Evolutionary conservation across 2,329 filamentous ascomycete genomes (phyloP), one percentile per base, ranked within the genome.

Genomic region (Tricladium varicosporioides): DNA sequence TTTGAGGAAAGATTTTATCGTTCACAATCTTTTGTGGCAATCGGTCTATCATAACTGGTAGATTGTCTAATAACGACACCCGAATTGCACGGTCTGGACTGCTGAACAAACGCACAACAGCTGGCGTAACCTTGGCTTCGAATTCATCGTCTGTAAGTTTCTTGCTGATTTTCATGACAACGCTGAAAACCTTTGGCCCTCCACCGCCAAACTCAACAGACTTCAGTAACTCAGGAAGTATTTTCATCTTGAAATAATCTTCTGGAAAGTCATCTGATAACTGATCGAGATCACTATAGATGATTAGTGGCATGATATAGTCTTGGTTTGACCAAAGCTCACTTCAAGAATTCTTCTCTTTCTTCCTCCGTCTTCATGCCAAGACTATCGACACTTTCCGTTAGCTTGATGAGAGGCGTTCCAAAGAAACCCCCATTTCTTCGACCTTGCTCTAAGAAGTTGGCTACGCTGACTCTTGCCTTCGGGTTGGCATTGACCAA

Each of bases 161-260:
- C 5, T 86, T 78, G 3, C 91, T 86, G 65, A 99, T 97, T 69
- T 96, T 96, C 78, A 97, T 85, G 43, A 96, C 90, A 1, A 96
- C 86, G 1, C 81, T 77, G 58, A 99, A 89, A 0, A 96, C 92
- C 69, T 96, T 95, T 0, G 93, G 90, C 0, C 94, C 94, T 27
- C 94, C 94, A 10, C 93, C 94, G 7, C 94, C 94, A 72, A 97
- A 99, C 69, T 99, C 94, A n/a, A 97, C 92, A 0, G 92, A 96
- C 70, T 97, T 99, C n/a, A 99, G 80, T 31, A 99, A 78, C 70
- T 99, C 94, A 0, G 94, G 94, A 8, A 99, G 79, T 2, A 99
- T 86, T 69, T 97, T 99, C 81, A 96, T 89, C 71, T 95, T 96
- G 79, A 97, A 96, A 72, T 96, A 99, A 58, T 97, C 94, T 69